These are phyloP conservation scores for Sordariomycetes sp. DNA, from an alignment of 2,329 filamentous ascomycete species.

Conservation along the genomic window DNA sequence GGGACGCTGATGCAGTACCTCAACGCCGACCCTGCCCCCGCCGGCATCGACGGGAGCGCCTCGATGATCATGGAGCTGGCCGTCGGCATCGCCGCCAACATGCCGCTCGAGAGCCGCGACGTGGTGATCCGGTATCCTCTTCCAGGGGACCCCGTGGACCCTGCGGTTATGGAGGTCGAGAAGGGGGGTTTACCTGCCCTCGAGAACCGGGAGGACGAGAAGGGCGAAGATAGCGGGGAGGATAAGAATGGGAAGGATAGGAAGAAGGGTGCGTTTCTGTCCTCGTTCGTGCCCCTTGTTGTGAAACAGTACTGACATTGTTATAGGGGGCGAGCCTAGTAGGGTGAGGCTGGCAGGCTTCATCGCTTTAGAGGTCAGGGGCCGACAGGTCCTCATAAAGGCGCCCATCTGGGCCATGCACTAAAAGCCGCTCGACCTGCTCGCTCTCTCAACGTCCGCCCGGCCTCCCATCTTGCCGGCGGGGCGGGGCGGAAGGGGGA, in stretches of 20 bases:
- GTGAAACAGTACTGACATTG: background rate
- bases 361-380: constrained; percentile 62
- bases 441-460: background rate
- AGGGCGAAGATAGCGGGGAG: constrained; percentile 30
- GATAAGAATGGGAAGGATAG: constrained; percentile 33
- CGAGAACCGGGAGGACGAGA: constrained; percentile 29
- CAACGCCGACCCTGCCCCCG: constrained; percentile 63
- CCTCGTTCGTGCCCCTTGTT: background rate
- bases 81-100: constrained; percentile 71
- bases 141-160: constrained; percentile 60
- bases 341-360: constrained; percentile 69
- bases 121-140: constrained; percentile 78
- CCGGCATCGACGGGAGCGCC: constrained; percentile 77
- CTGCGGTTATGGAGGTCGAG: constrained; percentile 79
- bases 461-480: background rate
- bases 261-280: constrained; percentile 17
- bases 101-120: constrained; percentile 85
- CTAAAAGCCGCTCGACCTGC: constrained; percentile 8
- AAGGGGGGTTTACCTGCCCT: constrained; percentile 56
- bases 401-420: constrained; percentile 59
- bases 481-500: no score
- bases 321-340: background rate
- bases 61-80: constrained; percentile 90
- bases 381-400: constrained; percentile 64
- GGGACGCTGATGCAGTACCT: constrained; percentile 64